Percentiles rank a stretch among this genome's conserved stretches.
Conservation (phyloP, 306 rosid species). For the Betula pendula region DNA sequence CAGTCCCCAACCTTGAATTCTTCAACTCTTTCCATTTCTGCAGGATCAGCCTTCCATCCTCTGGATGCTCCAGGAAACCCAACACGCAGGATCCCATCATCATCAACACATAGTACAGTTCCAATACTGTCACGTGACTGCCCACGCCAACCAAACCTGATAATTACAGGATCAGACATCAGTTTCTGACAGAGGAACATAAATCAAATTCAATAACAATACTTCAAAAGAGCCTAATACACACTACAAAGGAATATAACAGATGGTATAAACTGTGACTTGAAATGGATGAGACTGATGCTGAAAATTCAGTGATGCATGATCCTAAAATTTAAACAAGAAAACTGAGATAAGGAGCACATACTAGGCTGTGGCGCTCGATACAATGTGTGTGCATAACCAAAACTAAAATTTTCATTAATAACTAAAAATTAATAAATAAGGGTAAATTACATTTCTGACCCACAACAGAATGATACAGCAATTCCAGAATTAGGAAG, state of each 20-base stretch:
- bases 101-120: slow-evolving; percentile 95
- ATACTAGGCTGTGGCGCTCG: not conserved
- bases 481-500: not conserved
- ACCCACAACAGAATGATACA: not conserved
- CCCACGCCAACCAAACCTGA: slow-evolving; percentile 99
- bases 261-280: not conserved
- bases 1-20: slow-evolving; percentile 98
- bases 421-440: not conserved
- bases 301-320: not conserved
- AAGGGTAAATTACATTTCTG: too few species aligned
- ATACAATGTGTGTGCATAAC: not conserved
- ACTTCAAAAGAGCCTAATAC: not conserved
- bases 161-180: slow-evolving; percentile 21
- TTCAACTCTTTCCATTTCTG: slow-evolving; percentile 98
- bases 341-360: not conserved
- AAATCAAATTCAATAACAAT: not conserved
- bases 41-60: slow-evolving; percentile 99
- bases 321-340: not conserved
- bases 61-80: slow-evolving; percentile 99
- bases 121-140: slow-evolving; percentile 98
- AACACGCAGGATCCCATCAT: slow-evolving; percentile 96
- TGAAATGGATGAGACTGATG: not conserved
- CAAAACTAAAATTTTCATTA: not conserved
- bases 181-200: not conserved
- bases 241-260: not conserved